phyloP scores from a whole-genome alignment of 164 flowering plant species.

The Amborella trichopoda region DNA sequence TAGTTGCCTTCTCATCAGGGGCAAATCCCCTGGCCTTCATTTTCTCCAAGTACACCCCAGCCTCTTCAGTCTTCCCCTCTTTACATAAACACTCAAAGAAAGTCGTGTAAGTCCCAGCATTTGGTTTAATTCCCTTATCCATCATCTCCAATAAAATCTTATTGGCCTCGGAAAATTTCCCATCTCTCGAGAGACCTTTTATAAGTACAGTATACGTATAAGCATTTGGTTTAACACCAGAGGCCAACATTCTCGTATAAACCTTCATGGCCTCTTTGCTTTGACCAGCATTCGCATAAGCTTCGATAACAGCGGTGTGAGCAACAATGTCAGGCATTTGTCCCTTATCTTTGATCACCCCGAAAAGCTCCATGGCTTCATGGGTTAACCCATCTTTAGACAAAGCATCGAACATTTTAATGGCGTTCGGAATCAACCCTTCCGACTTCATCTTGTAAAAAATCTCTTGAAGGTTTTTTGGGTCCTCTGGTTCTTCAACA shows the following conservation, averaged over 20 bases:
- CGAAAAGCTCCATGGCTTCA: conserved; percentile 66
- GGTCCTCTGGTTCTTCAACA: conserved; percentile 57
- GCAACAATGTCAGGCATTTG: conserved; percentile 81
- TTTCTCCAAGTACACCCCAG: conserved; percentile 37
- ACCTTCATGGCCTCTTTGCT: conserved; percentile 54
- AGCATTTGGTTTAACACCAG: conserved; percentile 73
- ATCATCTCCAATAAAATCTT: conserved; percentile 70
- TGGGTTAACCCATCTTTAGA: conserved; percentile 83
- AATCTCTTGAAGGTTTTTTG: conserved; percentile 55
- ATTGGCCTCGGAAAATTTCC: conserved; percentile 37
- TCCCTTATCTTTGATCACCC: conserved; percentile 62
- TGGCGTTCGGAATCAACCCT: conserved; percentile 52
- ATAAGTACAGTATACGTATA: conserved; percentile 64
- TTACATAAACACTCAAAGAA: conserved; percentile 49
- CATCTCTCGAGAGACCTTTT: conserved; percentile 42
- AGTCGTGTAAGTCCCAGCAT: conserved; percentile 35
- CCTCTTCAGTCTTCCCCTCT: conserved; percentile 44
- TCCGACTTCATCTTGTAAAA: conserved; percentile 60
- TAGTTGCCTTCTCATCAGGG: conserved; percentile 43
- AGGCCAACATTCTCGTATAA: conserved; percentile 54
- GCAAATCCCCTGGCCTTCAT: conserved; percentile 51
- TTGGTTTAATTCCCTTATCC: conserved; percentile 48
- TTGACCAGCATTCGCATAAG: conserved; percentile 62
- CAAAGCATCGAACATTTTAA: conserved; percentile 94
- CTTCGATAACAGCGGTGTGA: conserved; percentile 81